Evolutionary conservation across 345 rosid species (phyloP), one percentile per base, ranked within the genome.

Genomic region (Brassica nigra): DNA sequence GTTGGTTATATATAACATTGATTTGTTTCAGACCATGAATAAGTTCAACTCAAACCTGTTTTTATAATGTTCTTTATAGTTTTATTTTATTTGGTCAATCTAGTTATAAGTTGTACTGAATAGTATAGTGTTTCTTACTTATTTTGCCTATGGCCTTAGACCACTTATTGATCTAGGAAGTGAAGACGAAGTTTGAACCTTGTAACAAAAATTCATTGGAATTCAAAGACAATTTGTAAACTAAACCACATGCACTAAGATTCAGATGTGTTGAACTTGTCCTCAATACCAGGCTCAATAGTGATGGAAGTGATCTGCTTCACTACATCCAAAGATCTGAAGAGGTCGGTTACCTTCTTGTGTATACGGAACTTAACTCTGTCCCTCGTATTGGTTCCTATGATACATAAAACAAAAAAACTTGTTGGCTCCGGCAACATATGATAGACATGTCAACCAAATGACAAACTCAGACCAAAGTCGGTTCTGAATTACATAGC

Each of bases 211-310:
- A 33, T 2, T 36, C 42, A 8, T 8, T 36, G 36, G 5, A 33
- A 33, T 33, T 33, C 36, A 37, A 37, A 37, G 44, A 42, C 49
- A 42, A 42, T 10, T 42, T 42, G 49, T 42, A 42, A 42, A 42
- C 49, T 42, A 42, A 42, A 42, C 14, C 49, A 10, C 49, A 11
- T 42, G 14, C 49, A 42, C 42, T 36, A 36, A 36, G 10, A 36
- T 36, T 36, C 42, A 36, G 3, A 36, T 36, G 42, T 90, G 5
- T 90, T 90, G 61, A 90, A 90, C 73, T 90, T 92, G n/a, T 87
- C 94, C 81, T 87, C 89, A n/a, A 90, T 92, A 76, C 94, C 92
- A 68, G 90, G 90, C 78, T 90, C 92, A 64, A 90, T 90, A 20
- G 92, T 86, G 33, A 88, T 90, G 16, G 94, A 88, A 28, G 92